Evolutionary conservation across 176 grass and related monocot genomes (phyloP).

Genomic region (barley (Hordeum vulgare)): MorexV3_pseudomolecules_assembly NC_058524.1:27689552-27690051

Average conservation of each 20-base stretch:
- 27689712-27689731: not conserved
- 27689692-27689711: not conserved
- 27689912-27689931: conserved; percentile 60
- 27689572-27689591: not conserved
- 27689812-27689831: not conserved
- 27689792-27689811: not conserved
- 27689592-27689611: conserved; percentile 25
- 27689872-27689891: conserved; percentile 67
- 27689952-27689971: not conserved
- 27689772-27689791: not conserved
- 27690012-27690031: not conserved
- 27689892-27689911: conserved; percentile 51
- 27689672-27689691: not conserved
- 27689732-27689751: not conserved
- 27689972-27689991: not conserved
- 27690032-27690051: not conserved
- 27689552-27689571: too few relatives aligned
- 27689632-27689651: conserved; percentile 59
- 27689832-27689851: not conserved
- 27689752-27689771: not conserved
- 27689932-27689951: not conserved
- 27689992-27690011: not conserved
- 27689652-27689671: conserved; percentile 41
- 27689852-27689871: not conserved
- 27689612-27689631: conserved; percentile 36